Base-by-base conservation (phyloP, 257 asterid genomes). In the Nicotiana knightiana region DNA sequence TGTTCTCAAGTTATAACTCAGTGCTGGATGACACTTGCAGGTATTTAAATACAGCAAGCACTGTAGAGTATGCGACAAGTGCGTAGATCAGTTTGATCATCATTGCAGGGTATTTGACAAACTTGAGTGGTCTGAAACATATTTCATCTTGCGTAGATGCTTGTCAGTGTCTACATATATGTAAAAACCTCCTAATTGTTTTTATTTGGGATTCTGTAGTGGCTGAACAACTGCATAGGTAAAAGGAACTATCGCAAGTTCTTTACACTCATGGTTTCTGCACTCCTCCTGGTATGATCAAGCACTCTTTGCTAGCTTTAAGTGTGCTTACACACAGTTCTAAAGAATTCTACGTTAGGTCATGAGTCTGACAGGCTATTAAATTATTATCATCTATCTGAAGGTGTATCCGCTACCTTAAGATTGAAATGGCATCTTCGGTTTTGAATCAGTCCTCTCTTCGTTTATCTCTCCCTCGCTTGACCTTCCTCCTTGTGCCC, bases 171-270 rank as follows among this genome's bases (percentile, higher is more conserved):
- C 28, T 17, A 48, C 33, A 51, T 75, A 3, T 26, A 75, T 15
- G 63, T 51, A 51, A 15, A 48, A 51, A 7, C 0, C 18, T 84
- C 82, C 79, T 81, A 63, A 87, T 67, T 63, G 3, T 46, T 13
- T 71, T 89, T 87, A 64, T 46, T 33, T 71, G 4, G 62, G 80
- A 30, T 90, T 80, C 82, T 89, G 87, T 46, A 96, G 99, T 96
- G 99, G 99, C 93, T 96, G 32, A 96, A 96, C 94, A 96, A 96
- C 87, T 96, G 99, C 86, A 92, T 96, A 55, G 99, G 99, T 86
- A 96, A 91, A 89, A 88, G 90, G 89, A 96, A 96, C 91, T 96
- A 96, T 48, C 81, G 97, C 67, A 96, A 92, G 90, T 96, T 96
- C 88, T 94, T 96, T 65, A 84, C 97, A 2, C 96, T 96, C 62